Evolutionary conservation across 345 rosid genomes (phyloP), one percentile per base, ranked within the genome.

Genomic region (Eucalyptus marginata): DNA sequence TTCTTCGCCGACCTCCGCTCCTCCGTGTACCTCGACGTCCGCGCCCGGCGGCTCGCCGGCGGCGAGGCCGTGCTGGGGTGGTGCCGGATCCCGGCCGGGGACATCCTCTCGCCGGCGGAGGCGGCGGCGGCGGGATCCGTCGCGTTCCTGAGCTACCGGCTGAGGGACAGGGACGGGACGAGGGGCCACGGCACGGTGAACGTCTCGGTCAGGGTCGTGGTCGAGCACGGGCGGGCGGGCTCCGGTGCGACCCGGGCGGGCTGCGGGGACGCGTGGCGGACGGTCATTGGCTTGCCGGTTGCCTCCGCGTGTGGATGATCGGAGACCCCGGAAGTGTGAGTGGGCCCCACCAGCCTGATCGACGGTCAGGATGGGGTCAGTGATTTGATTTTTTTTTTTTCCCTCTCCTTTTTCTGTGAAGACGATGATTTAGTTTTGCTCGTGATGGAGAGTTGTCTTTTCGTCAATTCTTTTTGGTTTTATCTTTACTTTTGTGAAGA

Each of bases 81-180:
- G 88, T 90, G 89, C 56, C 58, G 2, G 81, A 88, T 90, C 43
- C 91, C 89, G 59, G 89, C 71, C 17, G 64, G n/a, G 33, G 91
- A 90, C 71, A 66, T 90, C 47, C 8, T 76, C 84, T 76, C 84
- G 44, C 76, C 86, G 86, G n/a, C 22, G 13, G 88, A 89, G 59
- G n/a, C 49, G 8, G 88, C 91, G 79, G 59, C 88, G 86, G 62
- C 86, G 62, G 91, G 89, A 24, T 62, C 62, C 54, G 88, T 88
- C 17, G 46, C 88, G 85, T 88, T 62, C 54, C 91, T 90, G 17
- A 88, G 89, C 86, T 90, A 90, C 89, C 89, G 91, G 89, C 56
- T 90, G 86, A 47, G 76, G 91, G 86, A 90, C 54, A 68, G 80
- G 56, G 89, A 90, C 68, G 91, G 89, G 36, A 90, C 89, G 68